These are phyloP conservation scores for Sugiyamaella americana DNA, from an alignment of 805 yeast species.

Conservation along the genomic window DNA sequence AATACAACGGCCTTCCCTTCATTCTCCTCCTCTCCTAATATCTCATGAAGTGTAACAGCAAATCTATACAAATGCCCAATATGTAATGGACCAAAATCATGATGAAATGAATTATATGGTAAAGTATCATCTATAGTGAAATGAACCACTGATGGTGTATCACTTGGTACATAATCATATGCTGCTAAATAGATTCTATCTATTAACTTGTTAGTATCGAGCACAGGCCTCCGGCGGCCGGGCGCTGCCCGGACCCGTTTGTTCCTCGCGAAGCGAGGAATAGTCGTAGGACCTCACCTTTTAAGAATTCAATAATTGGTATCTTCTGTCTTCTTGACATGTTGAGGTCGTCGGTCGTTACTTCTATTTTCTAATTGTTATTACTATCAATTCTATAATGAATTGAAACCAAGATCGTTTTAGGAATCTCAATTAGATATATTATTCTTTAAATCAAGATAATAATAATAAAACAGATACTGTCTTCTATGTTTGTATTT, in stretches of 20 bases:
- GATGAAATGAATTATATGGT: conserved; percentile 90
- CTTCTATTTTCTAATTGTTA: too few relatives aligned
- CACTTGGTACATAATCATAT: conserved; percentile 70
- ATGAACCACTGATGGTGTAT: conserved; percentile 67
- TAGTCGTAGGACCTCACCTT: too few relatives aligned
- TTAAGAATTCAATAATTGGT: conserved; percentile 34
- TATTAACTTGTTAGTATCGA: conserved; percentile 20
- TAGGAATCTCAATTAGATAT: too few relatives aligned
- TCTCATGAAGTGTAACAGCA: conserved; percentile 90
- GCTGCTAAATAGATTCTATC: conserved; percentile 84
- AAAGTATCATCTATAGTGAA: conserved; percentile 90
- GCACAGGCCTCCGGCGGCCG: too few relatives aligned
- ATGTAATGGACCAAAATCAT: conserved; percentile 95
- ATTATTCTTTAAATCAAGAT: too few relatives aligned
- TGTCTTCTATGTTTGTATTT: too few relatives aligned
- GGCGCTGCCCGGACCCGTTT: too few relatives aligned
- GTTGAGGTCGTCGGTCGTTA: neutral
- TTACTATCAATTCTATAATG: too few relatives aligned
- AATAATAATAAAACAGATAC: too few relatives aligned
- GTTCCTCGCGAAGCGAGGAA: too few relatives aligned
- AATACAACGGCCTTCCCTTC: conserved; percentile 86
- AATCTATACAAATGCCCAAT: conserved; percentile 89
- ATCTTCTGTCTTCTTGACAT: conserved; percentile 19
- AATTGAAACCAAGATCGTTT: too few relatives aligned
- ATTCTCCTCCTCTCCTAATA: conserved; percentile 77